These are phyloP conservation scores for Candida loeiensis DNA, from an alignment of 805 yeast species.

Conservation along the genomic window DNA sequence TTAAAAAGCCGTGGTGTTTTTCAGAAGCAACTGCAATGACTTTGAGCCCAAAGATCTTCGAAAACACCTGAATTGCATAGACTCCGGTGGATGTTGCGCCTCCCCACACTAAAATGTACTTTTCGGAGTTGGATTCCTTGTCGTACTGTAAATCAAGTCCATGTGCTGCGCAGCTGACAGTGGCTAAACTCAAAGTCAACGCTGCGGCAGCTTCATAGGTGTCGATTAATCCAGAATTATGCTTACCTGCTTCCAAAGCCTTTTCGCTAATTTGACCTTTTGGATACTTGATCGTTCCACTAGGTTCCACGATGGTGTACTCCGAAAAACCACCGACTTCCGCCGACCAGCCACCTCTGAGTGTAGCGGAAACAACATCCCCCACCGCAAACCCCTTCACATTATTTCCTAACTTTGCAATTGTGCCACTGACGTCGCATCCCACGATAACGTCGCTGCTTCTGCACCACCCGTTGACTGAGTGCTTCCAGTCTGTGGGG, in stretches of 20 bases:
- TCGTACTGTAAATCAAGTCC: conserved; percentile 25
- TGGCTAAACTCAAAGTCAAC: conserved; percentile 49
- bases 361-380: conserved; percentile 52
- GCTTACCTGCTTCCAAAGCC: conserved; percentile 2
- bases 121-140: conserved; percentile 14
- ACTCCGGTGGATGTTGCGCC: conserved; percentile 36
- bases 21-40: conserved; percentile 29
- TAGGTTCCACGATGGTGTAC: conserved; percentile 41
- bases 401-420: conserved; percentile 47
- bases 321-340: conserved; percentile 60
- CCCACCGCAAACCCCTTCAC: conserved; percentile 31
- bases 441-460: conserved; percentile 52
- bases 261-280: conserved; percentile 14
- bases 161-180: conserved; percentile 41
- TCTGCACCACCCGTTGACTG: conserved; percentile 33
- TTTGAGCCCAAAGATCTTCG: conserved; percentile 25
- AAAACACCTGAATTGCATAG: conserved; percentile 31
- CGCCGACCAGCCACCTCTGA: conserved; percentile 51
- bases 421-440: conserved; percentile 57
- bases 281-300: conserved; percentile 31
- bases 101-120: conserved; percentile 32
- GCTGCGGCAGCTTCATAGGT: conserved; percentile 66
- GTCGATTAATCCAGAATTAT: conserved; percentile 36
- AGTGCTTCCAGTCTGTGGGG: conserved; percentile 72
- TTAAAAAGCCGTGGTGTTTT: conserved; percentile 23